Evolutionary conservation across 768 basidiomycete species (phyloP), one percentile per base, ranked within the genome.

Genomic region (Naematelia aurantialba): DNA sequence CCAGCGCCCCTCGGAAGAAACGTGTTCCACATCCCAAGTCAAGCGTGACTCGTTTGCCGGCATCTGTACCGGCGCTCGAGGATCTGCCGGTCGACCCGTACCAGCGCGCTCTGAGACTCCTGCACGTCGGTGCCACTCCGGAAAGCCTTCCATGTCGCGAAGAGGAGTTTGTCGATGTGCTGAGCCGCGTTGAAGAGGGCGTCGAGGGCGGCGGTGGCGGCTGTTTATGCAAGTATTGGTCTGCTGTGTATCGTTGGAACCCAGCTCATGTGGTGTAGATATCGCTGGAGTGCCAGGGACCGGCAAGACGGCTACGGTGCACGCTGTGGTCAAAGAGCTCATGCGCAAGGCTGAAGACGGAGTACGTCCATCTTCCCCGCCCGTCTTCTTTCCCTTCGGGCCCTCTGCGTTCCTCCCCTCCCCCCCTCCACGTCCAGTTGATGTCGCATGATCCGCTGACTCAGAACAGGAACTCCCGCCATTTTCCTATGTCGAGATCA

Each of bases 221-320:
- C 17, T 99, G 96, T 76, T 81, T 99, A 52, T 98, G 93, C 94
- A 69, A 73, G 91, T 81, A 47, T 11, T 19, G 50, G 10, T 29
- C 21, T 21, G 25, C 21, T 8, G 46, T 21, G 10, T 19, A 47
- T 47, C 25, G 8, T 47, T 21, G 19, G 10, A 10, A 10, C 46
- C 8, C 21, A 25, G 13, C 19, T 34, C 26, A 25, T 30, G 11
- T 14, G 26, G 17, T 17, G 11, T 55, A 97, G 93, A 98, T 77
- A 96, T 98, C 49, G 92, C 93, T 5, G 94, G 96, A 8, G 91
- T 97, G 5, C 96, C 94, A n/a, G 94, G 96, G 5, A 98, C 94
- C 46, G 52, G 75, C 31, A 76, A 98, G 79, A 99, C 96, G 0
- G 96, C 96, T 0, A 98, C 96, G 0, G 92, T 98, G 0, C 93